Evolutionary conservation across 306 rosid genomes (phyloP).

Genomic region (Cucurbita argyrosperma): DNA sequence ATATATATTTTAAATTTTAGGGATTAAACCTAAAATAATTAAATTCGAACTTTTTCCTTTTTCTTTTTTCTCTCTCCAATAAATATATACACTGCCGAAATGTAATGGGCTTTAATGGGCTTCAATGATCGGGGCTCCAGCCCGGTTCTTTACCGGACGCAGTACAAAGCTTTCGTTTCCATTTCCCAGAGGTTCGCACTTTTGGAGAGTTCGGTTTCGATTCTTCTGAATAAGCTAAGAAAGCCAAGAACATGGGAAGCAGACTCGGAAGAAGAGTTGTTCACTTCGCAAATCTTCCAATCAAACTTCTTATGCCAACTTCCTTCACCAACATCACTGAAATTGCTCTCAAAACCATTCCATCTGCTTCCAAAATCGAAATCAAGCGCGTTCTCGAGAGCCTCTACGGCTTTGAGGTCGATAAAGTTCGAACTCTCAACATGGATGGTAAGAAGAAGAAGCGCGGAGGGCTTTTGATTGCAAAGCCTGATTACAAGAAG

Average conservation of each 20-base stretch:
- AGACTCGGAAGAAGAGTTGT: conserved; percentile 47
- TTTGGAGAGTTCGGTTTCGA: neutral
- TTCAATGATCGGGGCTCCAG: neutral
- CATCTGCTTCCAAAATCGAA: conserved; percentile 72
- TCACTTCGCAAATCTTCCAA: conserved; percentile 44
- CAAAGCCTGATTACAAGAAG: conserved; percentile 77
- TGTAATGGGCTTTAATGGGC: neutral
- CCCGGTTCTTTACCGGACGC: neutral
- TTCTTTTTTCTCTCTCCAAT: neutral
- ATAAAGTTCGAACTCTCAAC: conserved; percentile 65
- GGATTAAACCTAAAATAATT: neutral
- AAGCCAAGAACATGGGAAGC: conserved; percentile 30
- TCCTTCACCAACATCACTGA: conserved; percentile 37
- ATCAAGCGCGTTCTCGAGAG: conserved; percentile 39
- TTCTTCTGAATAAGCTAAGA: neutral
- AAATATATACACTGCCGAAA: too few relatives aligned
- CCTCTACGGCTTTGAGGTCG: conserved; percentile 54
- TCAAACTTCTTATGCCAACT: conserved; percentile 53
- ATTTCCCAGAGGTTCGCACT: neutral
- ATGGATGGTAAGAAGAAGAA: conserved; percentile 78
- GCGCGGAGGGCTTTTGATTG: conserved; percentile 34
- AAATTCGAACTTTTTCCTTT: neutral
- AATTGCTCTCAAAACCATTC: conserved; percentile 65
- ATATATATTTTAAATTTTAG: too few relatives aligned
- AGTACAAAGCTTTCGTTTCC: neutral